Percentiles rank a stretch among this genome's conserved stretches.
These are phyloP conservation scores for Coniochaeta pulveracea DNA, from an alignment of 2,329 filamentous ascomycete species.

Conservation along the genomic window DNA sequence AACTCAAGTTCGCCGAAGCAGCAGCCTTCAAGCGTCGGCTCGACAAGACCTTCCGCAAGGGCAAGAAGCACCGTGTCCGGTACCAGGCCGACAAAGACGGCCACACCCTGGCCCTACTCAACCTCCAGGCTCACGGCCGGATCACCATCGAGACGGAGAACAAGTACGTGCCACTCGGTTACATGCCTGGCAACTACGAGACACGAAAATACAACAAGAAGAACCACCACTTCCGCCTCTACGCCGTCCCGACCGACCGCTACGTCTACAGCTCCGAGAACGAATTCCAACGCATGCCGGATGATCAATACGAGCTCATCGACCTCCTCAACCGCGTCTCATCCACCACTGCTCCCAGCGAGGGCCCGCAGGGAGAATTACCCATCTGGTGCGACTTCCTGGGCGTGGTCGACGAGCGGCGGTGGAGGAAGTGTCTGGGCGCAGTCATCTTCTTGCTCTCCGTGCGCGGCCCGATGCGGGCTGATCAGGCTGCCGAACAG, in stretches of 20 bases:
- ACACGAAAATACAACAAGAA: conserved; percentile 56
- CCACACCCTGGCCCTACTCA: conserved; percentile 54
- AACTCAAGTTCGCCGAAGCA: conserved; percentile 45
- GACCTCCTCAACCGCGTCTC: conserved; percentile 13
- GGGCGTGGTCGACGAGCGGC: conserved; percentile 40
- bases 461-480: conserved; percentile 45
- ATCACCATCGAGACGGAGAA: conserved; percentile 41
- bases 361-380: conserved; percentile 34
- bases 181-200: conserved; percentile 61
- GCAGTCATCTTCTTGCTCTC: conserved; percentile 52
- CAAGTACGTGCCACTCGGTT: conserved; percentile 56
- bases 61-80: conserved; percentile 29
- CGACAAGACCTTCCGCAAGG: conserved; percentile 40
- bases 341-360: conserved; percentile 25
- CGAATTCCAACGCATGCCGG: conserved; percentile 3
- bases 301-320: conserved; percentile 19
- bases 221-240: conserved; percentile 53
- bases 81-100: conserved; percentile 49
- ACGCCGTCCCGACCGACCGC: conserved; percentile 41
- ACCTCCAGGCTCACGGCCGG: conserved; percentile 48
- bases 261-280: conserved; percentile 48
- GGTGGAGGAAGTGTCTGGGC: conserved; percentile 55
- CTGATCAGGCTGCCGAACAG: conserved; percentile 39
- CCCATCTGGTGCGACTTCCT: conserved; percentile 67
- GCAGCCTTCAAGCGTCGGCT: conserved; percentile 47